A percentile compares a stretch with the other conserved stretches of the same genome.
Conservation (phyloP, 108 stramenopile genomes). For the Pseudonitzschia delicatissima region DNA sequence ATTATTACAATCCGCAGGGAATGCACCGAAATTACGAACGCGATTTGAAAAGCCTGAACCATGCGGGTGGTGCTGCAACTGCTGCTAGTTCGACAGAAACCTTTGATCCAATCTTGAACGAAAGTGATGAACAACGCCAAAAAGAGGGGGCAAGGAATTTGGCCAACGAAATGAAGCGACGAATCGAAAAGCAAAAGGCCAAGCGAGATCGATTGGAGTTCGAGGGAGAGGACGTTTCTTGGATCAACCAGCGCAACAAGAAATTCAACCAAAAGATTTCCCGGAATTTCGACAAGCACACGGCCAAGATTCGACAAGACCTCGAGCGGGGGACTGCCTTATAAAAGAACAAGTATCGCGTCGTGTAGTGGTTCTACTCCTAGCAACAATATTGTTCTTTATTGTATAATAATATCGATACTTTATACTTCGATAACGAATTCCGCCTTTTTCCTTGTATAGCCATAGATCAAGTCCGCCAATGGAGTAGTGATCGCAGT, state of each 20-base stretch:
- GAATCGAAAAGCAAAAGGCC: slow-evolving; percentile 68
- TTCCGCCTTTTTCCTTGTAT: too few species aligned
- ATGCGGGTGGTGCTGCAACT: slow-evolving; percentile 18
- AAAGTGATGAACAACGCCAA: slow-evolving; percentile 35
- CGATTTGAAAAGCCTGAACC: slow-evolving; percentile 50
- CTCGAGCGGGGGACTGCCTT: slow-evolving; percentile 89
- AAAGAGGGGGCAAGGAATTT: slow-evolving; percentile 75
- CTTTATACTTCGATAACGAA: too few species aligned
- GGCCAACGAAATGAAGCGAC: slow-evolving; percentile 76
- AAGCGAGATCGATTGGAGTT: slow-evolving; percentile 64
- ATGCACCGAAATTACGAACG: slow-evolving; percentile 80
- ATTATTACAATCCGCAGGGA: slow-evolving; percentile 82
- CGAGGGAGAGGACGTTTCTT: slow-evolving; percentile 75
- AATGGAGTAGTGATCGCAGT: too few species aligned
- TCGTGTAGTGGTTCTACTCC: too few species aligned
- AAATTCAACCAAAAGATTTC: slow-evolving; percentile 86
- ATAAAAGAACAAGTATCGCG: too few species aligned
- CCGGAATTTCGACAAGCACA: slow-evolving; percentile 77
- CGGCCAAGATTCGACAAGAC: slow-evolving; percentile 89
- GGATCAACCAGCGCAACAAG: slow-evolving; percentile 89
- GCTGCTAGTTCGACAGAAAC: slow-evolving; percentile 28
- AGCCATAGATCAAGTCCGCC: too few species aligned
- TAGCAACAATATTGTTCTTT: too few species aligned
- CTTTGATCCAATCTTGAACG: slow-evolving; percentile 58
- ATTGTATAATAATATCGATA: too few species aligned